These are phyloP conservation scores for Sequoia sempervirens DNA, from an alignment of 75 land plant species.

Conservation along the genomic window DNA sequence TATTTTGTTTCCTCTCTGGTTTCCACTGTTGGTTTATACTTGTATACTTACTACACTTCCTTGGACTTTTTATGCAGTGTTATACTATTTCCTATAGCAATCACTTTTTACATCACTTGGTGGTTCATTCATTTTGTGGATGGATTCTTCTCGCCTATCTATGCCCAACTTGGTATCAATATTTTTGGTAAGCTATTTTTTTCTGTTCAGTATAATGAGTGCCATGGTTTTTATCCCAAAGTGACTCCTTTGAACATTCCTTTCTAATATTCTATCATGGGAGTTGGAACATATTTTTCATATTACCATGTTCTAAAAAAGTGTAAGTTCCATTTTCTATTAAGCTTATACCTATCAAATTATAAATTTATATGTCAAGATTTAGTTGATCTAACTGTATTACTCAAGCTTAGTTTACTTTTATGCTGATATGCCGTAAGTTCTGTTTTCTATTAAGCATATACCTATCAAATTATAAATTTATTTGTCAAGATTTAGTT, in stretches of 20 bases:
- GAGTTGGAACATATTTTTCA: neutral
- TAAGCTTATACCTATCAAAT: neutral
- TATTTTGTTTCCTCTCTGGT: neutral
- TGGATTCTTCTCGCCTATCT: conserved; percentile 52
- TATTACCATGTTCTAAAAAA: neutral
- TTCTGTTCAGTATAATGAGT: neutral
- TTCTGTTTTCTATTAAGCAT: neutral
- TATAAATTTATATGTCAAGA: neutral
- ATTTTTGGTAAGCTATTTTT: conserved; percentile 38
- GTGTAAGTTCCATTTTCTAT: neutral
- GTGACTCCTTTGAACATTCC: no score
- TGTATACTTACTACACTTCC: neutral
- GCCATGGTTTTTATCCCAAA: neutral
- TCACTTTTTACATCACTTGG: conserved; percentile 62
- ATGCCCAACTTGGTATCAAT: conserved; percentile 45
- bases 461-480: neutral
- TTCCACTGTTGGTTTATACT: neutral
- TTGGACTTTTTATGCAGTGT: conserved; percentile 48
- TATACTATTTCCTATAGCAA: conserved; percentile 54
- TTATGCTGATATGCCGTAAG: no score
- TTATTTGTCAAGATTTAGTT: no score
- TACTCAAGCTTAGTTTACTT: no score
- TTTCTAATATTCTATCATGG: neutral
- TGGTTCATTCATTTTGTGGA: conserved; percentile 61
- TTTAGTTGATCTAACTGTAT: neutral